Conservation (phyloP, 2,329 filamentous ascomycete genomes). For the Dissoconium aciculare region DNA sequence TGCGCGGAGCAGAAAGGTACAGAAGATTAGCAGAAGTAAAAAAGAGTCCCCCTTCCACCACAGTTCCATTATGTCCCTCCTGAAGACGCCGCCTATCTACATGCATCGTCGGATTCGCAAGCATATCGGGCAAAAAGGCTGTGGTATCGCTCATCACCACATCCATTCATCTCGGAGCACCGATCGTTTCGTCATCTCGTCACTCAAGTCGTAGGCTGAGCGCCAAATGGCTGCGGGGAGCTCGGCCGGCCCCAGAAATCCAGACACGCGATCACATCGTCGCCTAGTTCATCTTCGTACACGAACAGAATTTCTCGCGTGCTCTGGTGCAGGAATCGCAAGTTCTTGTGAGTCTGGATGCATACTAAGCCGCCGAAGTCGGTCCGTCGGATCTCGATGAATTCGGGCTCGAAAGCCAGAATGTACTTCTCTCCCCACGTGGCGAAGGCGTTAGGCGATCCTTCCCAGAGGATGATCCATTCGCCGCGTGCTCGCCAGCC, state of each 20-base stretch:
- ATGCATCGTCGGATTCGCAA: too few relatives aligned
- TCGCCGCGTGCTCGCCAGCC: slow-evolving; percentile 92
- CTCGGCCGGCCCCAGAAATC: slow-evolving; percentile 65
- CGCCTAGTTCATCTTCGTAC: slow-evolving; percentile 87
- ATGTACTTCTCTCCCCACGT: slow-evolving; percentile 88
- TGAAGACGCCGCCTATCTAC: too few relatives aligned
- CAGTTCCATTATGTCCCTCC: too few relatives aligned
- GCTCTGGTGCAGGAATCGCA: slow-evolving; percentile 87
- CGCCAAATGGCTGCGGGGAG: too few relatives aligned
- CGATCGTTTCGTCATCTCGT: too few relatives aligned
- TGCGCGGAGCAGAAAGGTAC: too few relatives aligned
- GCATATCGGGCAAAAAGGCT: too few relatives aligned
- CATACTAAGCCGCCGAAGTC: slow-evolving; percentile 83
- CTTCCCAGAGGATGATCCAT: slow-evolving; percentile 97
- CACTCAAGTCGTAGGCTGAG: too few relatives aligned
- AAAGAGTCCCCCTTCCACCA: too few relatives aligned
- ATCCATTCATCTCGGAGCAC: too few relatives aligned
- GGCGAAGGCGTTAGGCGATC: slow-evolving; percentile 78
- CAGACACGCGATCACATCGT: slow-evolving; percentile 84
- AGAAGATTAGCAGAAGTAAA: too few relatives aligned
- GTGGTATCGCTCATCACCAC: too few relatives aligned
- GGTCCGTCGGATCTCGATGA: slow-evolving; percentile 91
- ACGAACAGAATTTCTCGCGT: slow-evolving; percentile 97
- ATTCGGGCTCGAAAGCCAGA: slow-evolving; percentile 89
- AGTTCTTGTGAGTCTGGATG: slow-evolving; percentile 91